Percentiles rank a stretch among this genome's conserved stretches.
phyloP scores from a whole-genome alignment of 2,329 filamentous ascomycete species.

The Amylocarpus encephaloides region DNA sequence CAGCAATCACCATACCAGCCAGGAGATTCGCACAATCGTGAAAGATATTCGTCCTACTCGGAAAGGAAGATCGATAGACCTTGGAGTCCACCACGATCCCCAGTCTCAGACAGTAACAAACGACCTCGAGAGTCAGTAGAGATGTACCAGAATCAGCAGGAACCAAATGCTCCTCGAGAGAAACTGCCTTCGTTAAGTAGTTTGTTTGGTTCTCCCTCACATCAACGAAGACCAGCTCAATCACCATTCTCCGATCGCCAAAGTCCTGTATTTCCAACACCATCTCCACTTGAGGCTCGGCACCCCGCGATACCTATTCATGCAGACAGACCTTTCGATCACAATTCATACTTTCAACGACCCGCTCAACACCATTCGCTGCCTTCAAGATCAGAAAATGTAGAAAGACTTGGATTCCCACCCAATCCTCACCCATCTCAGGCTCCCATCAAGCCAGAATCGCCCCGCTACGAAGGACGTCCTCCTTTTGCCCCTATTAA shows the following conservation, averaged over 20 bases:
- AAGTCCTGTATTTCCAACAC: constrained; percentile 26
- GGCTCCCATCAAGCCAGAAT: constrained; percentile 21
- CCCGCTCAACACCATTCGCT: constrained; percentile 20
- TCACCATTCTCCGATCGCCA: constrained; percentile 29
- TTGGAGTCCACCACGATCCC: constrained; percentile 19
- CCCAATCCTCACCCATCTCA: constrained; percentile 19
- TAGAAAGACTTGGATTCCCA: constrained; percentile 24
- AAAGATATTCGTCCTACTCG: constrained; percentile 7
- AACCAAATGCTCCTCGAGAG: constrained; percentile 25
- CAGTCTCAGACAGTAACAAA: constrained; percentile 19
- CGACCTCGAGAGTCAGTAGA: constrained; percentile 16
- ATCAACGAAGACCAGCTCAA: constrained; percentile 18
- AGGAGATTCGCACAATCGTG: constrained; percentile 12
- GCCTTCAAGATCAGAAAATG: constrained; percentile 20
- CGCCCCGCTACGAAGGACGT: constrained; percentile 26
- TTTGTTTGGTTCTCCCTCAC: constrained; percentile 25
- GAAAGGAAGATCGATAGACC: constrained; percentile 14
- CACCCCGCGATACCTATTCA: constrained; percentile 24
- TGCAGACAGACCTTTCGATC: constrained; percentile 22
- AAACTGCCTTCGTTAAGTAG: constrained; percentile 31
- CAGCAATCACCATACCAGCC: constrained; percentile 14
- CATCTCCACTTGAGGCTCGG: constrained; percentile 24
- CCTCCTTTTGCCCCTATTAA: constrained; percentile 13
- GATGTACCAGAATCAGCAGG: constrained; percentile 22
- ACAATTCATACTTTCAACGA: constrained; percentile 23